Conservation (phyloP, 805 yeast genomes). For the Phaffomyces opuntiae region DNA sequence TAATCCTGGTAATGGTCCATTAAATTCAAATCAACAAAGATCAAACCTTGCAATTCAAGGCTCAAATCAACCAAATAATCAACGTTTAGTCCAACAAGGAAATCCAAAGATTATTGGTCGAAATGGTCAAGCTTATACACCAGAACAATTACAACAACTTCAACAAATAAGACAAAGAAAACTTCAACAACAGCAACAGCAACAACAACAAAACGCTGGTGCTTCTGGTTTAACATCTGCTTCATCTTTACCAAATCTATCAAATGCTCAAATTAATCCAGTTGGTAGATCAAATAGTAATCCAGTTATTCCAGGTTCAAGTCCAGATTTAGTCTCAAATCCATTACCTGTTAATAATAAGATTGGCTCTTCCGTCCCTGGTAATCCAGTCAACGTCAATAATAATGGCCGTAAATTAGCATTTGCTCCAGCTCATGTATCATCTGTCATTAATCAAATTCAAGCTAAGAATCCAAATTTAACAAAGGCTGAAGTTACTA, state of each 20-base stretch:
- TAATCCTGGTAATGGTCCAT: not conserved
- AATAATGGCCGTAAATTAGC: slow-evolving; percentile 12
- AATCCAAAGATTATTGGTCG: slow-evolving; percentile 23
- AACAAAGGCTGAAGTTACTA: slow-evolving; percentile 57
- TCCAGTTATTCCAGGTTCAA: slow-evolving; percentile 10
- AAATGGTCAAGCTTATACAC: slow-evolving; percentile 50
- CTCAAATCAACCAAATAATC: slow-evolving; percentile 1
- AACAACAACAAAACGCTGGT: slow-evolving; percentile 4
- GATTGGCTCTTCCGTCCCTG: not conserved
- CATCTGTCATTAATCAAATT: slow-evolving; percentile 27
- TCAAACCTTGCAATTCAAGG: not conserved
- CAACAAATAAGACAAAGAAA: slow-evolving; percentile 33
- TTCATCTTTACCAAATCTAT: slow-evolving; percentile 14
- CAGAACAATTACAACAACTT: slow-evolving; percentile 54
- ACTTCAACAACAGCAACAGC: slow-evolving; percentile 8
- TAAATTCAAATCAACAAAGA: not conserved
- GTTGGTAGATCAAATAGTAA: slow-evolving; percentile 18
- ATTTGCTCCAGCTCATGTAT: slow-evolving; percentile 43
- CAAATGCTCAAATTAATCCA: slow-evolving; percentile 4
- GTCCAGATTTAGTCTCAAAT: slow-evolving; percentile 10
- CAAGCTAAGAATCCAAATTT: slow-evolving; percentile 51
- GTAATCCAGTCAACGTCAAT: not conserved
- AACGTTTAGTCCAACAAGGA: slow-evolving; percentile 1
- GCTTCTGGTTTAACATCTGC: slow-evolving; percentile 1
- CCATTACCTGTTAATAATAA: not conserved